Evolutionary conservation across 2,329 filamentous ascomycete species (phyloP).

Genomic region (Sphaerostilbella broomeana): DNA sequence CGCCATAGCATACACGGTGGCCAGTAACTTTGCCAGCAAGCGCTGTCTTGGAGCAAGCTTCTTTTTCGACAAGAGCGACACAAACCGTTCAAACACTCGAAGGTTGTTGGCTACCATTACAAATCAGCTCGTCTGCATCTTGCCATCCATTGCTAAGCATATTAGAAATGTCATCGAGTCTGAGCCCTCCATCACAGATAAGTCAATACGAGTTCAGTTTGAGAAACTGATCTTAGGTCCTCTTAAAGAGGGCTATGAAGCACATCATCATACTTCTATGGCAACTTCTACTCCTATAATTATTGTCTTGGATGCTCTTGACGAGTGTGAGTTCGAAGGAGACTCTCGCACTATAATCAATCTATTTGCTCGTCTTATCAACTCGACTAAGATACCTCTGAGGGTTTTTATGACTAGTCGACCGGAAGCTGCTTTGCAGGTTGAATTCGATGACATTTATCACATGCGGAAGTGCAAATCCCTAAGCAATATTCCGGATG

Average conservation of each 20-base stretch:
- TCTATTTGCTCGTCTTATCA: neutral
- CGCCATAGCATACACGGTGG: slow-evolving; percentile 15
- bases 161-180: slow-evolving; percentile 2
- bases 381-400: slow-evolving; percentile 15
- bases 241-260: neutral
- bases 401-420: slow-evolving; percentile 34
- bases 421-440: slow-evolving; percentile 27
- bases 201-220: slow-evolving; percentile 12
- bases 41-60: slow-evolving; percentile 28
- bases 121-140: slow-evolving; percentile 23
- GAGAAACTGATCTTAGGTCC: slow-evolving; percentile 10
- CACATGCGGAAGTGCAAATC: neutral
- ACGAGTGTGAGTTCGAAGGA: slow-evolving; percentile 22
- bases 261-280: neutral
- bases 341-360: slow-evolving; percentile 26
- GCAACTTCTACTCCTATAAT: neutral
- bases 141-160: slow-evolving; percentile 19
- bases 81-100: slow-evolving; percentile 27
- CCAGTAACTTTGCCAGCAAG: neutral
- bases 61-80: slow-evolving; percentile 36
- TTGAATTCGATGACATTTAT: slow-evolving; percentile 23
- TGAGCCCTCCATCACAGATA: slow-evolving; percentile 1
- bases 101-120: slow-evolving; percentile 35
- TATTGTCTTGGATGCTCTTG: slow-evolving; percentile 30
- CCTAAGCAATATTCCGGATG: neutral